These are phyloP conservation scores for Solanum pimpinellifolium DNA, from an alignment of 257 asterid genomes.

Conservation along the genomic window DNA sequence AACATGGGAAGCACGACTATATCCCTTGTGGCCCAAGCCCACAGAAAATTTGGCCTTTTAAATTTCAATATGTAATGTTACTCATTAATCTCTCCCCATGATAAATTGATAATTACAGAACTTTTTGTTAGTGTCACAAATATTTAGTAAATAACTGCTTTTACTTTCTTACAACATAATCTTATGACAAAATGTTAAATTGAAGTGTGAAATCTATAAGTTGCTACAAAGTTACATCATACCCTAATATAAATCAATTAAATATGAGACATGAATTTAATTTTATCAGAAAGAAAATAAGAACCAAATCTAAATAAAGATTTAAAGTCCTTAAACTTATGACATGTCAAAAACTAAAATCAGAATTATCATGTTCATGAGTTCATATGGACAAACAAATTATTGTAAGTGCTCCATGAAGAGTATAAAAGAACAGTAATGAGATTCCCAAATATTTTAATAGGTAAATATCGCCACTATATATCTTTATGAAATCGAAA, in stretches of 20 bases:
- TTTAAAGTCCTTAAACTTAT: not conserved
- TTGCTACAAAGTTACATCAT: not conserved
- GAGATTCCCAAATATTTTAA: not conserved
- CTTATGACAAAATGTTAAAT: not conserved
- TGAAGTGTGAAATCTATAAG: not conserved
- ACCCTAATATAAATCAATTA: not conserved
- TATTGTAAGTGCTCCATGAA: not conserved
- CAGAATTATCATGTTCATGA: not conserved
- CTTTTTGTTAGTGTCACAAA: not conserved
- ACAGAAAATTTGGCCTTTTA: not conserved
- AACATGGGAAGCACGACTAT: not conserved
- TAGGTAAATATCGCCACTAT: not conserved
- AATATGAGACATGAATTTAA: not conserved
- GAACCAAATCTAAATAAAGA: not conserved
- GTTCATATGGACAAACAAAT: not conserved
- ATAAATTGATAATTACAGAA: not conserved
- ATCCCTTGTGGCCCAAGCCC: not conserved
- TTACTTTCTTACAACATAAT: not conserved
- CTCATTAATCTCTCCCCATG: not conserved
- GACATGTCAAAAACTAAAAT: not conserved
- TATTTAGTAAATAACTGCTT: not conserved
- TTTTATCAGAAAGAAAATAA: not conserved
- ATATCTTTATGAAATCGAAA: not conserved
- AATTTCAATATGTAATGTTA: not conserved
- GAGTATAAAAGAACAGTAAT: not conserved